These are phyloP conservation scores for Cardamine occulta DNA, from an alignment of 345 rosid species.

Conservation along the genomic window DNA sequence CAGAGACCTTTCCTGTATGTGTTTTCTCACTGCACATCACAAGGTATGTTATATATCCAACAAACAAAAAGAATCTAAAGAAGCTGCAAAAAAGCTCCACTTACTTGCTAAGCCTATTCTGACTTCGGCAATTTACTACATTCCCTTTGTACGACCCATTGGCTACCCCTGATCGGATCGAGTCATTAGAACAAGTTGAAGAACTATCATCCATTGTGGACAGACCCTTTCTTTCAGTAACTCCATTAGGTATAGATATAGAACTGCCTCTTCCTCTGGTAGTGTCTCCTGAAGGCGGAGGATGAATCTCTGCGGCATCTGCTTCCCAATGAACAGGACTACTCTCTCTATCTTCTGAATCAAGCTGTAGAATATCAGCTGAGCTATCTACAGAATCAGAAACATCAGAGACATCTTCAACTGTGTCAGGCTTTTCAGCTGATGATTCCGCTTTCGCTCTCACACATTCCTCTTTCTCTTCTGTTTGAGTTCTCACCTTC, in stretches of 20 bases:
- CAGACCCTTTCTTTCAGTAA: slow-evolving; percentile 56
- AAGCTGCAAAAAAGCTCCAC: background rate
- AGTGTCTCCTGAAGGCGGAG: slow-evolving; percentile 54
- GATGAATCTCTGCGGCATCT: slow-evolving; percentile 68
- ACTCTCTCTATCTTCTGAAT: slow-evolving; percentile 81
- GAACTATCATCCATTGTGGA: slow-evolving; percentile 80
- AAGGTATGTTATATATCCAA: slow-evolving; percentile 19
- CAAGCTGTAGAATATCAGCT: slow-evolving; percentile 61
- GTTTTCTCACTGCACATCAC: slow-evolving; percentile 55
- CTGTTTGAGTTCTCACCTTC: slow-evolving; percentile 41
- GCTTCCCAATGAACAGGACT: slow-evolving; percentile 82
- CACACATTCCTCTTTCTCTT: slow-evolving; percentile 51
- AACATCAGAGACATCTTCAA: slow-evolving; percentile 68
- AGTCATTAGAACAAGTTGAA: slow-evolving; percentile 86
- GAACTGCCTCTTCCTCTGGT: slow-evolving; percentile 47
- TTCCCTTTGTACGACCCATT: slow-evolving; percentile 65
- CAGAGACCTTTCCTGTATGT: slow-evolving; percentile 51
- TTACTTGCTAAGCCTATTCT: slow-evolving; percentile 56
- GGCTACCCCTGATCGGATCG: slow-evolving; percentile 64
- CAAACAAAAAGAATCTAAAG: background rate
- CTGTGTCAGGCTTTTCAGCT: slow-evolving; percentile 61
- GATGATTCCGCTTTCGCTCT: slow-evolving; percentile 49
- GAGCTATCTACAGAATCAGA: slow-evolving; percentile 77
- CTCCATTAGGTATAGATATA: slow-evolving; percentile 52
- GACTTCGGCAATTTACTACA: slow-evolving; percentile 50